phyloP scores from a whole-genome alignment of 257 asterid species.

The Nicotiana benthamiana region DNA sequence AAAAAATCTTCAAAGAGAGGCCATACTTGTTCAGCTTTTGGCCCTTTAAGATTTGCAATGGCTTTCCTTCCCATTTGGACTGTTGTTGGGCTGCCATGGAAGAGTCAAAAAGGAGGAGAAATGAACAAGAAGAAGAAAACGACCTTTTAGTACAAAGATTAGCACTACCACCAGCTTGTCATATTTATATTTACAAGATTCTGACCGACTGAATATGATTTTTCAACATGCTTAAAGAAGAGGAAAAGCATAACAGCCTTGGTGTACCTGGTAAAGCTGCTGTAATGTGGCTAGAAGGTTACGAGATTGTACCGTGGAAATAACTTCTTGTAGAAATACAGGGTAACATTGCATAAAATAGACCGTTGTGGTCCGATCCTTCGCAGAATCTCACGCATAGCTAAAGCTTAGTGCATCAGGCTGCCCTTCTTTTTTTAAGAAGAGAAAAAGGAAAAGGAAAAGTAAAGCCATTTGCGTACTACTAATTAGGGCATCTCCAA shows the following conservation, averaged over 20 bases:
- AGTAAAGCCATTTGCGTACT: background rate
- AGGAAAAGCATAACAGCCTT: too few species aligned
- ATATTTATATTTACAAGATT: background rate
- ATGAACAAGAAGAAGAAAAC: background rate
- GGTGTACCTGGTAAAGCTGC: too few species aligned
- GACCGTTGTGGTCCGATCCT: accelerated
- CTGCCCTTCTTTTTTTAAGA: too few species aligned
- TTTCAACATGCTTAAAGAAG: background rate
- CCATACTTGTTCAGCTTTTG: slow-evolving; percentile 46
- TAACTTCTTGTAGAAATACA: accelerated
- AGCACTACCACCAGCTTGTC: background rate
- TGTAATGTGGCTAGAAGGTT: accelerated
- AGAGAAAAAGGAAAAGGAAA: too few species aligned
- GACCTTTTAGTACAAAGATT: background rate
- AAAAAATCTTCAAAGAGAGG: slow-evolving; percentile 57
- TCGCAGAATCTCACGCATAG: accelerated
- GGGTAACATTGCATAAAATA: accelerated
- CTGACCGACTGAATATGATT: background rate
- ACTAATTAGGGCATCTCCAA: too few species aligned
- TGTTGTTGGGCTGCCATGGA: slow-evolving; percentile 27
- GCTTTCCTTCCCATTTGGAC: slow-evolving; percentile 59
- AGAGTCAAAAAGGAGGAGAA: background rate
- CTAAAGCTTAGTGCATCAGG: too few species aligned
- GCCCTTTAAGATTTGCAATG: slow-evolving; percentile 24
- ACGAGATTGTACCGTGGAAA: too few species aligned